Conservation (phyloP, 164 flowering plant genomes). For the Sedum album region DNA sequence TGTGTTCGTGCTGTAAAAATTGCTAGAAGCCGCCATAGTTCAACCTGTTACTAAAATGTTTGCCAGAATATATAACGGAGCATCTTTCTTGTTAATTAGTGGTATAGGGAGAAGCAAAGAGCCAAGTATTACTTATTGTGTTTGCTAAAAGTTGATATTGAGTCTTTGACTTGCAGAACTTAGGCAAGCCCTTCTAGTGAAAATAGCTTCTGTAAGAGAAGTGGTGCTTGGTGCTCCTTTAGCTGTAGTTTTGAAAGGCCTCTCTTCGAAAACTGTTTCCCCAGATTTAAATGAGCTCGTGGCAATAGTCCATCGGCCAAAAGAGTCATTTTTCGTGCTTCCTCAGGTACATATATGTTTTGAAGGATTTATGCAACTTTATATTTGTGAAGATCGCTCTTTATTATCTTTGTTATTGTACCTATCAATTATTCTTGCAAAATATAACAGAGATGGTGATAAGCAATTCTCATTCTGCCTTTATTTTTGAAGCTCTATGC, state of each 20-base stretch:
- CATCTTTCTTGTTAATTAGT: neutral
- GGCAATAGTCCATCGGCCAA: constrained; percentile 88
- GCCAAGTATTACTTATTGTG: neutral
- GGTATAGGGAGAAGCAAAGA: neutral
- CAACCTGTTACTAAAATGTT: neutral
- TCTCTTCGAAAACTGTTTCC: constrained; percentile 55
- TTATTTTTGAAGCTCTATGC: neutral
- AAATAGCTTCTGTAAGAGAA: constrained; percentile 90
- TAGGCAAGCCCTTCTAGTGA: constrained; percentile 55
- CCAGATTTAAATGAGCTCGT: constrained; percentile 53
- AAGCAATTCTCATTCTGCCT: no score
- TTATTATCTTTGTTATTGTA: neutral
- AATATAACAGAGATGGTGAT: no score
- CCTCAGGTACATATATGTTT: constrained; percentile 52
- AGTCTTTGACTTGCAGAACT: constrained; percentile 31
- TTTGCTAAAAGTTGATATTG: neutral
- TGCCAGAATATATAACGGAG: neutral
- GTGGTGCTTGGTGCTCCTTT: constrained; percentile 93
- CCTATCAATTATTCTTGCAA: no score
- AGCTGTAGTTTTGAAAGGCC: constrained; percentile 54
- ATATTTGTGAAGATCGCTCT: no score
- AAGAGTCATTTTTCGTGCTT: constrained; percentile 76
- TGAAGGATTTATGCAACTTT: neutral
- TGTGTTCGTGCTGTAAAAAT: neutral
- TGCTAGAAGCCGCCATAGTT: neutral